These are phyloP conservation scores for Teratosphaeria pseudoeucalypti DNA, from an alignment of 2,329 filamentous ascomycete genomes.

Conservation along the genomic window DNA sequence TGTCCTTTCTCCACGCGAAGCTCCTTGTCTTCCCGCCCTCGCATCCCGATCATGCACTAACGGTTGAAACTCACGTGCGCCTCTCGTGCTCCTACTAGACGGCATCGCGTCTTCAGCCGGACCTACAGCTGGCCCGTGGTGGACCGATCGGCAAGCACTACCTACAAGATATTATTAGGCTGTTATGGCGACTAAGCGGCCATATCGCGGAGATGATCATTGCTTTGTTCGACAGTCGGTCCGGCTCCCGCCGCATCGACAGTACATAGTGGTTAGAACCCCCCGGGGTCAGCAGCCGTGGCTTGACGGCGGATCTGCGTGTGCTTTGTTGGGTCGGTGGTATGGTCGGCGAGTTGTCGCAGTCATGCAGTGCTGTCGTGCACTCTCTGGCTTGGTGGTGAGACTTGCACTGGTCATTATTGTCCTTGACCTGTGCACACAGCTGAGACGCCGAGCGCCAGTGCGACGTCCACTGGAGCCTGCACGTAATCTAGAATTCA, in stretches of 20 bases:
- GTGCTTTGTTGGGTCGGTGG: not conserved
- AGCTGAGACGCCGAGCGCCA: not conserved
- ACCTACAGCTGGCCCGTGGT: not conserved
- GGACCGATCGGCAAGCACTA: not conserved
- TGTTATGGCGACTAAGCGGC: not conserved
- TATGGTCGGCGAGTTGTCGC: not conserved
- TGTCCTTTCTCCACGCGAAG: too few relatives aligned
- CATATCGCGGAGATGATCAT: not conserved
- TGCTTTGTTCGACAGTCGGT: not conserved
- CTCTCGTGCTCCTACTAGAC: not conserved
- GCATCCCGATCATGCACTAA: too few relatives aligned
- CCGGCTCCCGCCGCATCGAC: not conserved
- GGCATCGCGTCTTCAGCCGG: not conserved
- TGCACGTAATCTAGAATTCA: not conserved
- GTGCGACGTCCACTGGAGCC: not conserved
- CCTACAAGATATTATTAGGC: not conserved
- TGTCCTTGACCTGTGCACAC: not conserved
- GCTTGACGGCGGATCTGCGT: not conserved
- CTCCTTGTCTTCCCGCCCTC: too few relatives aligned
- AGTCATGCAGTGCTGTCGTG: not conserved
- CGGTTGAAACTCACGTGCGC: not conserved
- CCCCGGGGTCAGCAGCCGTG: not conserved
- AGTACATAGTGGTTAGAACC: not conserved
- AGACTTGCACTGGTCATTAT: not conserved
- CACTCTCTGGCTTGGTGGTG: not conserved